Base-by-base conservation (phyloP, 495 filamentous ascomycete species). In the Penicillium arizonense region DNA sequence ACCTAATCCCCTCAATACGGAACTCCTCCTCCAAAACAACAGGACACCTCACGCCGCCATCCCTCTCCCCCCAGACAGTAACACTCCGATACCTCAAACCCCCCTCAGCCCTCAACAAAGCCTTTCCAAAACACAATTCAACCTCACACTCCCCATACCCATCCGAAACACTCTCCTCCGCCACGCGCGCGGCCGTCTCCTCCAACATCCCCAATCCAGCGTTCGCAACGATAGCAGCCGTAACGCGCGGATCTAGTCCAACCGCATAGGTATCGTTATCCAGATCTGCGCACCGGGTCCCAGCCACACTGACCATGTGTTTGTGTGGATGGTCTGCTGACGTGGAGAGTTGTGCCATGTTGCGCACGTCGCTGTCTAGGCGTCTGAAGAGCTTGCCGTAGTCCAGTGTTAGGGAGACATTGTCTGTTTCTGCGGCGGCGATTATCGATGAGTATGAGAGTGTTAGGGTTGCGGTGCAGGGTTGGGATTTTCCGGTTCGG, bases 321-420 rank as follows among this genome's bases (percentile, higher is more conserved):
- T 68, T 59, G 10, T 60, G 59, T 10, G 58, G 59, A 11, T 54
- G 57, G 24, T 63, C 61, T 10, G 52, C 51, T 10, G 61, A 61
- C 0, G 45, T 48, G 26, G 32, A 38, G 28, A 54, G 61, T 16
- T 69, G 62, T 12, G 56, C 62, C 49, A 72, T 58, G 42, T 67
- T 53, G 45, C 61, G 63, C 33, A 76, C 59, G 21, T 72, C 72
- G 16, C 59, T 56, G 32, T 76, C 74, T 9, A 76, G 50, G n/a
- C 71, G 73, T 9, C 74, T 73, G 55, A 72, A 78, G 2, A 78
- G 69, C 56, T 77, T 77, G 34, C 75, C 73, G 58, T 78, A 78
- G 56, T 78, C 74, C 7, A 78, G 53, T 1, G 74, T 72, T 6
- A 76, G 65, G 4, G 72, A 74, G 47, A 78, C 74, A 53, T 77